These are phyloP conservation scores for Hypoxylon subgilvum DNA, from an alignment of 495 filamentous ascomycete genomes.

Conservation along the genomic window DNA sequence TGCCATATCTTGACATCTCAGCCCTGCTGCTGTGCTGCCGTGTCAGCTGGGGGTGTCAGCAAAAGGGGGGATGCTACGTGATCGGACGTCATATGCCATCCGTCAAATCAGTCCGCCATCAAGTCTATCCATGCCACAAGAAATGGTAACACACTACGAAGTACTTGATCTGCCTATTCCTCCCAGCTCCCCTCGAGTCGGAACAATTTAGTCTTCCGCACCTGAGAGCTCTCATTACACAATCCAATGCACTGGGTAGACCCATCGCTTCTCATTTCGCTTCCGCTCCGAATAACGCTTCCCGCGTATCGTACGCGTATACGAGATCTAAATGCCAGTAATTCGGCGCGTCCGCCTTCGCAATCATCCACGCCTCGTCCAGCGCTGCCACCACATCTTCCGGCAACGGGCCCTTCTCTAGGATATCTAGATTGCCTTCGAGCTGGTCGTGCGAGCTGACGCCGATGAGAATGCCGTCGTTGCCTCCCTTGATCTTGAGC, in stretches of 20 bases:
- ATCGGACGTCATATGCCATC: background rate
- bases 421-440: conserved; percentile 71
- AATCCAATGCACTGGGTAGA: too few species aligned
- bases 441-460: conserved; percentile 77
- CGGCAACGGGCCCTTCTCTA: conserved; percentile 88
- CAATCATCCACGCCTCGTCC: conserved; percentile 75
- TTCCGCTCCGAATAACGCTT: conserved; percentile 64
- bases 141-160: conserved; percentile 5
- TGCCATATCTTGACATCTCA: too few species aligned
- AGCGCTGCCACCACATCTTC: conserved; percentile 80
- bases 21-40: conserved; percentile 3
- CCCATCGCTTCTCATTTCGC: conserved; percentile 36
- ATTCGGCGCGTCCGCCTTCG: conserved; percentile 68
- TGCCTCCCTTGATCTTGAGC: conserved; percentile 75
- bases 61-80: conserved; percentile 1
- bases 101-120: too few species aligned
- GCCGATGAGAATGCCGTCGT: conserved; percentile 84
- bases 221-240: too few species aligned
- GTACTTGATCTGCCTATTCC: background rate
- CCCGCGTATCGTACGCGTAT: conserved; percentile 74
- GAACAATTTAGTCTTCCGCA: too few species aligned
- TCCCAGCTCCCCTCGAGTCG: too few species aligned
- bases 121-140: too few species aligned
- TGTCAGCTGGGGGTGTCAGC: conserved; percentile 7
- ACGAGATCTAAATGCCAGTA: conserved; percentile 82